Conservation (phyloP, 768 basidiomycete species). For the Leccinum subgranulosum region DNA sequence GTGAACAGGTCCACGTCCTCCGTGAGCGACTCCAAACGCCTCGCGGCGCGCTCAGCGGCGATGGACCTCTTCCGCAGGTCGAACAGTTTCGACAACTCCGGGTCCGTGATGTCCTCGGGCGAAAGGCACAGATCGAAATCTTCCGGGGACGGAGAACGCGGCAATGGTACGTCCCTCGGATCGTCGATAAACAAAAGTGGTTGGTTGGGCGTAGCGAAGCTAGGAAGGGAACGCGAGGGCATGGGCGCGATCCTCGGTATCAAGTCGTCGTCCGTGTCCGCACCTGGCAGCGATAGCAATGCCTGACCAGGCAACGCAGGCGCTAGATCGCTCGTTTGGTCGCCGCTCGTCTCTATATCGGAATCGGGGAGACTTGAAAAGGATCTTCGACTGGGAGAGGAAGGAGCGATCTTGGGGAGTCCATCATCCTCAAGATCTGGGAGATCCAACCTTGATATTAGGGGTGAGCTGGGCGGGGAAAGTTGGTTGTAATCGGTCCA, state of each 20-base stretch:
- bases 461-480: constrained; percentile 29
- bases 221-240: constrained; percentile 13
- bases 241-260: constrained; percentile 27
- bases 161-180: constrained; percentile 35
- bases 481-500: constrained; percentile 24
- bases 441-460: constrained; percentile 28
- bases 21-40: constrained; percentile 30
- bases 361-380: constrained; percentile 29
- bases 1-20: constrained; percentile 37
- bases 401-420: constrained; percentile 18
- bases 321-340: constrained; percentile 13
- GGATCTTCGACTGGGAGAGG: constrained; percentile 29
- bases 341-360: constrained; percentile 21
- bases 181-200: constrained; percentile 43
- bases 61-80: constrained; percentile 39
- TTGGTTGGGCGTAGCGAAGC: constrained; percentile 13
- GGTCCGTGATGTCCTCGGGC: constrained; percentile 32
- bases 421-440: constrained; percentile 32
- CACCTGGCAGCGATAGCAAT: constrained; percentile 41
- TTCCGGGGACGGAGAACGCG: constrained; percentile 44
- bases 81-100: constrained; percentile 38
- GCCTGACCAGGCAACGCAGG: constrained; percentile 19
- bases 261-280: constrained; percentile 41
- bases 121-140: constrained; percentile 37
- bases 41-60: constrained; percentile 31